Evolutionary conservation across 169 alveolate genomes (phyloP).

Genomic region (Babesia caballi): DNA sequence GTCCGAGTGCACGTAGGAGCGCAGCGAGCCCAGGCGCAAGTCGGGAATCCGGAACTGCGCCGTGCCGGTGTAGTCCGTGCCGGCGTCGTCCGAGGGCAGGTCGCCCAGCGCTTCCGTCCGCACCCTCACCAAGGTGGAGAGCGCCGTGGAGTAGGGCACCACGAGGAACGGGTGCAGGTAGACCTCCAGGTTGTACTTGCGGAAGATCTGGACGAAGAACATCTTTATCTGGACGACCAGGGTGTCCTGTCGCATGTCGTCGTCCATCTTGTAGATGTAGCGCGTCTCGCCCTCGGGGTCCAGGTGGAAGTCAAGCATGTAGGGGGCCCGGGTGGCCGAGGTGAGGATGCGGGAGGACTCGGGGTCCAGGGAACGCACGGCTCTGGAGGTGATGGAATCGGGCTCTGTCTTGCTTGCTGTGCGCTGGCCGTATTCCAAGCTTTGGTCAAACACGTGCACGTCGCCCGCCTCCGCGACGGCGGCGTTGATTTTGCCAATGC

Average conservation of each 20-base stretch:
- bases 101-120: background rate
- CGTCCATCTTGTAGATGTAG: conserved; percentile 76
- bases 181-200: conserved; percentile 47
- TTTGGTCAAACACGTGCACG: background rate
- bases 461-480: background rate
- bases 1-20: background rate
- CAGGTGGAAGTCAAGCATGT: conserved; percentile 29
- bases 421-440: background rate
- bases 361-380: conserved; percentile 13
- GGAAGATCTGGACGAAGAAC: conserved; percentile 72
- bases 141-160: conserved; percentile 64
- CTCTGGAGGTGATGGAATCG: background rate
- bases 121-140: conserved; percentile 1
- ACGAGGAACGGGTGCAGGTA: conserved; percentile 74
- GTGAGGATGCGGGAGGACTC: conserved; percentile 17
- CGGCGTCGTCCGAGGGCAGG: background rate
- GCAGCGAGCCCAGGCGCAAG: background rate
- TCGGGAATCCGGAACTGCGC: background rate
- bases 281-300: background rate
- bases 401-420: too few species aligned
- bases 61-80: background rate
- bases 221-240: conserved; percentile 82
- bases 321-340: conserved; percentile 59
- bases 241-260: conserved; percentile 84
- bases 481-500: background rate